Evolutionary conservation across 345 rosid species (phyloP).

Genomic region (Acer negundo): DNA sequence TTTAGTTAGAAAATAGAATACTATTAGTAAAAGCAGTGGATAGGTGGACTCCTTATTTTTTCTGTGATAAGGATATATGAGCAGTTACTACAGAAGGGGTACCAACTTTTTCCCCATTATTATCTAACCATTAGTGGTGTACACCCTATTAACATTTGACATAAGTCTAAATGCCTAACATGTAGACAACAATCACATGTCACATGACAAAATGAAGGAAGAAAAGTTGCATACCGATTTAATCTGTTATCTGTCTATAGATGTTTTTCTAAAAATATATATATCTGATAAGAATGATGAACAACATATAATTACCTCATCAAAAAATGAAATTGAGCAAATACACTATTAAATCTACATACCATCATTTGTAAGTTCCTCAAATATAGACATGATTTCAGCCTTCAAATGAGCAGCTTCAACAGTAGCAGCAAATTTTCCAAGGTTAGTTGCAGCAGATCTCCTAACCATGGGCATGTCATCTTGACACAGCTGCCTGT

Average conservation of each 20-base stretch:
- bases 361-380: conserved; percentile 83
- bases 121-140: not conserved
- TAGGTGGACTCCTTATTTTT: not conserved
- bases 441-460: conserved; percentile 79
- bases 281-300: not conserved
- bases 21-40: not conserved
- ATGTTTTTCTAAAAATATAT: not conserved
- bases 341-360: conserved; percentile 13
- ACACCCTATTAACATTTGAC: not conserved
- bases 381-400: conserved; percentile 75
- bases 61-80: not conserved
- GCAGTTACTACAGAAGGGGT: not conserved
- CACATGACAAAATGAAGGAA: not conserved
- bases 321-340: not conserved
- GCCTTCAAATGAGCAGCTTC: conserved; percentile 66
- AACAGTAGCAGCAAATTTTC: conserved; percentile 80
- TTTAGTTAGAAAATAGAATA: not conserved
- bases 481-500: conserved; percentile 75
- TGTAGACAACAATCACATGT: not conserved
- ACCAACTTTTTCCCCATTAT: not conserved
- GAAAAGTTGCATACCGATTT: not conserved
- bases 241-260: not conserved
- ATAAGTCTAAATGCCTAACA: not conserved
- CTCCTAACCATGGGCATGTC: conserved; percentile 95
- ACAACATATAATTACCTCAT: not conserved